These are phyloP conservation scores for Rhodamnia rubescens DNA, from an alignment of 345 rosid genomes.

Conservation along the genomic window DNA sequence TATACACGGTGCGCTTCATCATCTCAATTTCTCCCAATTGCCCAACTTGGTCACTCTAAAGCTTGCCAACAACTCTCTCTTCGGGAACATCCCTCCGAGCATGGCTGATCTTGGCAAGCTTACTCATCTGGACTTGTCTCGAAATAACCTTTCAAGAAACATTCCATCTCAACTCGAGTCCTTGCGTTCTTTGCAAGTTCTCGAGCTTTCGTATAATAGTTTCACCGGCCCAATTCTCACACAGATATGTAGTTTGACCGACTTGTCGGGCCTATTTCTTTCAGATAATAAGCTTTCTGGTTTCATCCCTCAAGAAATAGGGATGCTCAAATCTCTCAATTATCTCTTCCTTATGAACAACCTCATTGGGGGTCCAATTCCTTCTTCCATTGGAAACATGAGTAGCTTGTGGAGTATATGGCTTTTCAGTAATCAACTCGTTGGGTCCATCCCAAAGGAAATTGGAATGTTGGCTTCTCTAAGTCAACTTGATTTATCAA, in stretches of 20 bases:
- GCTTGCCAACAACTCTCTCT: neutral
- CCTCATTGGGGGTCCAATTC: neutral
- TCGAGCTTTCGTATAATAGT: too few relatives aligned
- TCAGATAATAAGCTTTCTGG: neutral
- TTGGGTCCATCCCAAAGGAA: neutral
- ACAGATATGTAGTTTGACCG: too few relatives aligned
- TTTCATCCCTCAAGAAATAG: conserved; percentile 4
- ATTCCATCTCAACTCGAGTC: too few relatives aligned
- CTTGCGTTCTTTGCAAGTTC: too few relatives aligned
- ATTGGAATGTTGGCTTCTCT: neutral
- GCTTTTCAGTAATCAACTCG: neutral
- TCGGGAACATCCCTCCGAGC: conserved; percentile 9
- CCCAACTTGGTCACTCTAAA: neutral
- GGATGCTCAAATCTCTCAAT: neutral
- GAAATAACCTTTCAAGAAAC: neutral
- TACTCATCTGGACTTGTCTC: conserved; percentile 2
- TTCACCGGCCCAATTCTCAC: too few relatives aligned
- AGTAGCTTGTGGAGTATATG: neutral
- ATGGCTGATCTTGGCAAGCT: conserved; percentile 7
- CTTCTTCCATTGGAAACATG: neutral
- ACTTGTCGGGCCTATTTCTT: too few relatives aligned
- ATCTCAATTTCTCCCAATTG: conserved; percentile 7
- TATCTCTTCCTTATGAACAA: neutral
- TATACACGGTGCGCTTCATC: conserved; percentile 2
- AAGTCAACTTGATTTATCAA: neutral